Evolutionary conservation across 1,139 yeast species (phyloP), one percentile per base, ranked within the genome.

Genomic region (Spathaspora sp.): DNA sequence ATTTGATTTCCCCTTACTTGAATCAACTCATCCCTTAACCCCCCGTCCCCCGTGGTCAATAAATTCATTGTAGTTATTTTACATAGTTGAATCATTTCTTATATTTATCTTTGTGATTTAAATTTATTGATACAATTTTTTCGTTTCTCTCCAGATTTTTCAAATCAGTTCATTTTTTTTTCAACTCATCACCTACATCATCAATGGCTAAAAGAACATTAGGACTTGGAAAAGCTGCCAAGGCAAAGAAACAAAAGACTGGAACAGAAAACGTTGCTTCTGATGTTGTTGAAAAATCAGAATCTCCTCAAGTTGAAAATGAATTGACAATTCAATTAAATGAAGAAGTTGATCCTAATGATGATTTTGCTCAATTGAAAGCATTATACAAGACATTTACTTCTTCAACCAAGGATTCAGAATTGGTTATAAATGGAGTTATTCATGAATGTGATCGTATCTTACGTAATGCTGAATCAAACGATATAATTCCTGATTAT

Each of bases 401-500:
- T 42, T 58, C 72, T 40, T 74, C 85, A 2, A 82, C 79, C 15
- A 78, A 78, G 53, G 84, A 81, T 43, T 80, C 78, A 53, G 89
- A 78, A 61, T 68, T 77, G 51, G 79, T 89, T 37, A 68, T 90
- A 44, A 87, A 90, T 57, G 98, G 97, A 25, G 78, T 93, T 4
- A 80, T 93, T 17, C 97, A 93, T 58, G 98, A 93, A 63, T 87
- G 97, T 66, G 97, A 91, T 59, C 70, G 96, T 41, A 63, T 89
- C 38, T 72, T 89, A 54, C 75, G 96, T 56, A 49, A 50, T 24
- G 42, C 51, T 17, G 58, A 62, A 47, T 29, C 40, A 7, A 49
- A 55, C 29, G 52, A 53, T 17, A 51, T 57, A 42, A 61, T 87
- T 17, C 80, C 84, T 13, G 82, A 82, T 16, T 72, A 72, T 42